Evolutionary conservation across 768 basidiomycete species (phyloP), one percentile per base, ranked within the genome.

Genomic region (Tylopilus rubrobrunneus): DNA sequence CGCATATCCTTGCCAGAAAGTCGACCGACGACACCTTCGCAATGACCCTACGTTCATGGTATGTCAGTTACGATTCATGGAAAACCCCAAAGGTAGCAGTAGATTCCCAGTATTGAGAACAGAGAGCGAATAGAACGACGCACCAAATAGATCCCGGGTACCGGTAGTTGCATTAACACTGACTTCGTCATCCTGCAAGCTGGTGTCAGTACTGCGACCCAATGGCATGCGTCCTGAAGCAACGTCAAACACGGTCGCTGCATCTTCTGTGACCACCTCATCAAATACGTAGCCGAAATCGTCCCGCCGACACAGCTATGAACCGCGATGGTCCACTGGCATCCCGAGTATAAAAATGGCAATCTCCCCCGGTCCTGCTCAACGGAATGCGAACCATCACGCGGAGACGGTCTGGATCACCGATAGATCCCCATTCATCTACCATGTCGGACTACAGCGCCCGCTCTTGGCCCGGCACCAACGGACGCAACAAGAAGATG

Each of bases 11-110:
- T 58, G 0, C 79, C 83, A 17, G 72, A 71, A 64, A 94, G 92
- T 6, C 82, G 78, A 10, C 91, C 91, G 3, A 93, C 87, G 49
- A 93, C 87, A 49, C 86, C 91, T 71, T 94, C 91, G 63, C 91
- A 94, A 59, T 85, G 88, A 5, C 92, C 91, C 89, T 91, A 14
- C 8, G 21, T 12, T 5, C 12, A 28, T n/a, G 28, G 29, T n/a
- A 10, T 27, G 39, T 60, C 25, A 56, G 63, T 11, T 8, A 11
- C 25, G 28, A n/a, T 39, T 39, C 39, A 19, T 19, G 36, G 17
- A 6, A 19, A 39, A 19, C 39, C n/a, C 39, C 39, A 2, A 19
- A 39, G 8, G 7, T 39, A 39, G 39, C 39, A 19, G n/a, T 10
- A 19, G 17, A 17, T 37, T 17, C 39, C 19, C 7, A 21, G 7